Percentiles rank a stretch among this genome's conserved stretches.
Conservation (phyloP, 768 basidiomycete genomes). For the Suillus cothurnatus region DNA sequence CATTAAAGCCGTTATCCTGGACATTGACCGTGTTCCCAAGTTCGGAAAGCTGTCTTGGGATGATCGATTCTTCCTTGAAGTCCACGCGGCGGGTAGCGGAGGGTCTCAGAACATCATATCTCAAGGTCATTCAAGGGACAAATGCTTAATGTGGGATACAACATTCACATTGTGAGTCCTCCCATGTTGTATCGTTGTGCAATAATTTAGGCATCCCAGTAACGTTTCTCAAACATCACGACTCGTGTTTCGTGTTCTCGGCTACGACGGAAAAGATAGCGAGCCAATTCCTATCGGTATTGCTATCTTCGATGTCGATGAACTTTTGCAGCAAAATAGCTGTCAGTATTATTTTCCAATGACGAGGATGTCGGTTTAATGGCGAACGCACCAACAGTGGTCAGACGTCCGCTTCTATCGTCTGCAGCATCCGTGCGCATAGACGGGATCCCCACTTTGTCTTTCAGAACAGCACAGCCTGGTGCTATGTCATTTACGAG, state of each 20-base stretch:
- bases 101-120: not conserved
- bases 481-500: not conserved
- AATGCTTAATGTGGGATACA: not conserved
- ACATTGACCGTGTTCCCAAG: not conserved
- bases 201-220: not conserved
- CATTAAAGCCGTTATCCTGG: not conserved
- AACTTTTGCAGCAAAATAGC: not conserved
- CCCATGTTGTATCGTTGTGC: not conserved
- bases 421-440: slow-evolving; percentile 1
- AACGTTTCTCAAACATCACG: not conserved
- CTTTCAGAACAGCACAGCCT: not conserved
- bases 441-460: not conserved
- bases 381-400: not conserved
- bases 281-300: not conserved
- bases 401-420: not conserved
- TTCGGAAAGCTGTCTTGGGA: slow-evolving; percentile 1
- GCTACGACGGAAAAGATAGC: slow-evolving; percentile 1
- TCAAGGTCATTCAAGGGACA: not conserved
- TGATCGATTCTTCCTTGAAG: slow-evolving; percentile 4
- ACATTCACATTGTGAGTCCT: slow-evolving; percentile 3
- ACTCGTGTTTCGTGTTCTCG: slow-evolving; percentile 2
- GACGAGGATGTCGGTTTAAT: not conserved
- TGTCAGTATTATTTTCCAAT: not conserved
- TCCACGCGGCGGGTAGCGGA: not conserved
- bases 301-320: not conserved